Percentiles rank a stretch among this genome's conserved stretches.
These are phyloP conservation scores for Pyrenula massariospora DNA, from an alignment of 495 filamentous ascomycete species.

Conservation along the genomic window DNA sequence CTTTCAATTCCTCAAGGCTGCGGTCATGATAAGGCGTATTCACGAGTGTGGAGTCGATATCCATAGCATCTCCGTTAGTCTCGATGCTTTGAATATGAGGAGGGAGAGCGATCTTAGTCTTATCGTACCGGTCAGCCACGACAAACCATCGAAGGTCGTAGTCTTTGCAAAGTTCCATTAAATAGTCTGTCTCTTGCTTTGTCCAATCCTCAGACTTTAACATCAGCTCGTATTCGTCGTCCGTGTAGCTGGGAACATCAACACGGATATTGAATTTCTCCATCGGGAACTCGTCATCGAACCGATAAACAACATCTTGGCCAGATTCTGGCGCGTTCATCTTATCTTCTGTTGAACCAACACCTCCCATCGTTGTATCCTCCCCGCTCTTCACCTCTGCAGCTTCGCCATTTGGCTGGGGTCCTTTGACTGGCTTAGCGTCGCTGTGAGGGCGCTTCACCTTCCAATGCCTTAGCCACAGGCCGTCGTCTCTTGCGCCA, in stretches of 20 bases:
- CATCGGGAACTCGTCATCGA: slow-evolving; percentile 21
- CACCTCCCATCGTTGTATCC: slow-evolving; percentile 8
- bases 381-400: slow-evolving; percentile 5
- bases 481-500: slow-evolving; percentile 39
- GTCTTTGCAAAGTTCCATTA: slow-evolving; percentile 59
- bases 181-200: slow-evolving; percentile 84
- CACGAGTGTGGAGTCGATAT: background rate
- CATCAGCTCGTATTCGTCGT: slow-evolving; percentile 72
- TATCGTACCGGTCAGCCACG: slow-evolving; percentile 91
- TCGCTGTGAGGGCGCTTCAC: slow-evolving; percentile 4
- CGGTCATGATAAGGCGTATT: slow-evolving; percentile 31
- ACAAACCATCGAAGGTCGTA: slow-evolving; percentile 82
- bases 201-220: slow-evolving; percentile 70
- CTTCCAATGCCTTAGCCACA: slow-evolving; percentile 52
- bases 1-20: slow-evolving; percentile 82
- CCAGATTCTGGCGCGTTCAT: background rate
- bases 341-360: background rate
- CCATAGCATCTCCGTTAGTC: background rate
- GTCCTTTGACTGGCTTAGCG: slow-evolving; percentile 1
- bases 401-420: slow-evolving; percentile 2
- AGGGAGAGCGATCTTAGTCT: slow-evolving; percentile 8
- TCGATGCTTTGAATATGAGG: background rate
- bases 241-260: slow-evolving; percentile 61
- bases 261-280: slow-evolving; percentile 72
- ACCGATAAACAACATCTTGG: background rate